phyloP scores from a whole-genome alignment of 2,329 filamentous ascomycete species.

The Aspergillus novofumigatus region DNA sequence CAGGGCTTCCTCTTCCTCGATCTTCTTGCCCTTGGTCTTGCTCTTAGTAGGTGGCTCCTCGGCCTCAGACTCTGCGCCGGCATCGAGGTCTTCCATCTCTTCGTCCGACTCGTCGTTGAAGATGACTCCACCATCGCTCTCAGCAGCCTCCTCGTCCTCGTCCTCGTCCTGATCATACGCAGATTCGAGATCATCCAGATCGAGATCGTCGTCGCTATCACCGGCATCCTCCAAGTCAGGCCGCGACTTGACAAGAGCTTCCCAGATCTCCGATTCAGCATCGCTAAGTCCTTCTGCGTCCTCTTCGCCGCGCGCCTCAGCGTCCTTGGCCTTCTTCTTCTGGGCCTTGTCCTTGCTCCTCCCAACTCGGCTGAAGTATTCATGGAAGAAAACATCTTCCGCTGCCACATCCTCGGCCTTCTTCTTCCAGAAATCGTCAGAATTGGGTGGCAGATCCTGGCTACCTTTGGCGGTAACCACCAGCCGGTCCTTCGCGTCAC shows the following conservation, averaged over 20 bases:
- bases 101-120: constrained; percentile 47
- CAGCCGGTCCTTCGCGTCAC: constrained; percentile 57
- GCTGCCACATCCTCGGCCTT: constrained; percentile 80
- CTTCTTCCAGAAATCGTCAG: constrained; percentile 85
- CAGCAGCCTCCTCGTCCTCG: constrained; percentile 36
- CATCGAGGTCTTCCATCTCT: constrained; percentile 43
- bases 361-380: constrained; percentile 79
- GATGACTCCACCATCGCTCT: constrained; percentile 42
- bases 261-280: constrained; percentile 81
- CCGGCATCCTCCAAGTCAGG: constrained; percentile 68
- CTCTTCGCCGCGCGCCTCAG: constrained; percentile 39
- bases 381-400: constrained; percentile 97
- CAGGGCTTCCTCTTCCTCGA: constrained; percentile 36
- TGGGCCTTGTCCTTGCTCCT: constrained; percentile 52
- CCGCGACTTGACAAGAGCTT: constrained; percentile 76
- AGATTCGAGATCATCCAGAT: constrained; percentile 52
- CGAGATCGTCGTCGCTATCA: constrained; percentile 56
- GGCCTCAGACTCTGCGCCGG: constrained; percentile 44
- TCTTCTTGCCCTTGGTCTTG: constrained; percentile 21
- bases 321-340: constrained; percentile 55
- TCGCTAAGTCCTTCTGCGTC: constrained; percentile 49
- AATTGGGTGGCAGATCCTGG: constrained; percentile 70
- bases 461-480: constrained; percentile 56
- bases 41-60: constrained; percentile 28
- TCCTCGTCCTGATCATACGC: constrained; percentile 43